phyloP scores from a whole-genome alignment of 163 green algal species.

The Prototheca wickerhamii region DNA sequence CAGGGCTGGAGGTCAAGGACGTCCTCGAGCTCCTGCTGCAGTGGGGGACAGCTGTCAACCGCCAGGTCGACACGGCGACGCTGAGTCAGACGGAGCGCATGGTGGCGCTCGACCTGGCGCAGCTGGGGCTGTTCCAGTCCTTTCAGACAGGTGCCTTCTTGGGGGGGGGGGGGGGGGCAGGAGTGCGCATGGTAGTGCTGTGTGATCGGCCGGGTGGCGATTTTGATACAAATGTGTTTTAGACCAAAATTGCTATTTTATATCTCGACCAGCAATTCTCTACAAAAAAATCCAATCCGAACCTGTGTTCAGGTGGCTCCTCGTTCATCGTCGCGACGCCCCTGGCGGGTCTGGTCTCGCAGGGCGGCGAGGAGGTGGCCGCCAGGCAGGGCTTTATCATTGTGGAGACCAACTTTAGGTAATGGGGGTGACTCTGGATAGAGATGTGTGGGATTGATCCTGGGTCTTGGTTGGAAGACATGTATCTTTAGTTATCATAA shows the following conservation, averaged over 20 bases:
- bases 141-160: too few species aligned
- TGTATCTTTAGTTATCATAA: not conserved
- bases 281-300: not conserved
- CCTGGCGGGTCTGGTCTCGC: slow-evolving; percentile 50
- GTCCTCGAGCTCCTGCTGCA: slow-evolving; percentile 65
- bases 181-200: not conserved
- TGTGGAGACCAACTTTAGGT: slow-evolving; percentile 93
- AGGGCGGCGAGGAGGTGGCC: slow-evolving; percentile 4
- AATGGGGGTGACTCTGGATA: not conserved
- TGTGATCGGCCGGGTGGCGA: not conserved
- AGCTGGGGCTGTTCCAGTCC: slow-evolving; percentile 56
- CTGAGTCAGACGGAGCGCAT: slow-evolving; percentile 23
- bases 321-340: slow-evolving; percentile 36
- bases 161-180: slow-evolving; percentile 3
- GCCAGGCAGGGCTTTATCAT: slow-evolving; percentile 69
- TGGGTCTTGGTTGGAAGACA: not conserved
- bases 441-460: not conserved
- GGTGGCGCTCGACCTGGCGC: slow-evolving; percentile 39
- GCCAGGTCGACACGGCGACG: slow-evolving; percentile 22
- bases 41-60: slow-evolving; percentile 53
- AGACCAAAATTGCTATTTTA: not conserved
- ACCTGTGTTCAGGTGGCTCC: slow-evolving; percentile 58
- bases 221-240: too few species aligned
- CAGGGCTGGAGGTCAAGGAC: not conserved
- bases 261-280: not conserved